Evolutionary conservation across 768 basidiomycete genomes (phyloP), one percentile per base, ranked within the genome.

Genomic region (Xerocomellus intermedius): DNA sequence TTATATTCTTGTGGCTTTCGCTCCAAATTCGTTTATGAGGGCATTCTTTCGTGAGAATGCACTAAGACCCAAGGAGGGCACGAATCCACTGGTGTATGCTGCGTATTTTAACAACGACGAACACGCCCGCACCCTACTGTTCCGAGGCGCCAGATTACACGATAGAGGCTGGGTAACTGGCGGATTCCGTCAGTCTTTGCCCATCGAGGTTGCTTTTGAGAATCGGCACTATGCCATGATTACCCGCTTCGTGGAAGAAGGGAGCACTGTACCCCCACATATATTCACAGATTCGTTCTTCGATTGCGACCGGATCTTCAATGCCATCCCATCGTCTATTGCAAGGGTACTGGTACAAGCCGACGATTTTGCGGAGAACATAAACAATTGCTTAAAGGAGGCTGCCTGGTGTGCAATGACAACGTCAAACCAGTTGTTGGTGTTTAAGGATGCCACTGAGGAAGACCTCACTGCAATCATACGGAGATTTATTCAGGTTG

Each of bases 81-180:
- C 37, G 8, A 55, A 54, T 28, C 54, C 54, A 12, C 12, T 55
- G n/a, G 37, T 55, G 4, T 55, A 55, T 39, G 37, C 50, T 4
- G 54, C 54, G 3, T 13, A 54, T 10, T 45, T 53, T 9, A 28
- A 54, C 45, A 54, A 48, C n/a, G n/a, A 21, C 1, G 45, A 48
- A 19, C 52, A 48, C 16, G 52, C 52, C 17, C 21, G 22, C 2
- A 41, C 22, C 7, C 45, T 53, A 3, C 22, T 53, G 13, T 26
- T 2, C 2, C 21, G 16, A 14, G 45, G 52, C 17, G 30, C 32
- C 14, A 24, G 21, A 21, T 14, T 53, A 22, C 8, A 47, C 13
- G 24, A 26, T 2, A 33, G n/a, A 21, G 52, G 52, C 1, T 54
- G 52, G 52, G 45, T 48, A 4, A 33, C 17, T 6, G 4, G 3